Evolutionary conservation across 306 rosid genomes (phyloP), one percentile per base, ranked within the genome.

Genomic region (Chamaecrista fasciculata): DNA sequence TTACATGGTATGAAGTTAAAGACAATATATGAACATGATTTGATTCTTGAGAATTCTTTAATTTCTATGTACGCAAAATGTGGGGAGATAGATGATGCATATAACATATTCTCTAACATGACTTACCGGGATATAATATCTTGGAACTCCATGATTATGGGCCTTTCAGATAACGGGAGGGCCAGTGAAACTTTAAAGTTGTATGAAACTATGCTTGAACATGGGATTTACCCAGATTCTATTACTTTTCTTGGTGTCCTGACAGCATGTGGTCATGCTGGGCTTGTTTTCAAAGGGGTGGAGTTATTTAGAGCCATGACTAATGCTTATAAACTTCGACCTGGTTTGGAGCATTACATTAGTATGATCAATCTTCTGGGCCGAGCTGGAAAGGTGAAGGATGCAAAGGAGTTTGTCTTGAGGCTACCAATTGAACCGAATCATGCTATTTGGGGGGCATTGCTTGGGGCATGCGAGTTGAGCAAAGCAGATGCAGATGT

Each of bases 61-160:
- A 78, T 91, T 51, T 83, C 92, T 19, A 88, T 91, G 96, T 91
- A 91, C 56, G 82, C 96, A 36, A 91, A 88, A 79, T 84, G 91
- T 60, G 97, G 97, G 77, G 92, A 77, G 80, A 78, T 91, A 71
- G 78, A 64, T 0, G 85, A 83, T 19, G 87, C 92, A 28, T 71
- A 69, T 77, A 36, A 42, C 64, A 61, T 80, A 72, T 91, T 91
- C 84, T 77, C 84, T n/a, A 69, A 76, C 78, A 91, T 88, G 89
- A 63, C 51, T 62, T 52, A 20, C 29, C 71, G 74, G 74, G 92
- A 91, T 73, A 56, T 60, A 51, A 55, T 91, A 69, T 86, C 91
- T 8, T 91, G 97, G 96, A 91, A 91, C 73, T 67, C 92, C 72
- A 83, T 88, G 85, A 86, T 86, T 66, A 80, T 78, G 86, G 91